Conservation (phyloP, 768 basidiomycete species). For the Arthromyces matolae region DNA sequence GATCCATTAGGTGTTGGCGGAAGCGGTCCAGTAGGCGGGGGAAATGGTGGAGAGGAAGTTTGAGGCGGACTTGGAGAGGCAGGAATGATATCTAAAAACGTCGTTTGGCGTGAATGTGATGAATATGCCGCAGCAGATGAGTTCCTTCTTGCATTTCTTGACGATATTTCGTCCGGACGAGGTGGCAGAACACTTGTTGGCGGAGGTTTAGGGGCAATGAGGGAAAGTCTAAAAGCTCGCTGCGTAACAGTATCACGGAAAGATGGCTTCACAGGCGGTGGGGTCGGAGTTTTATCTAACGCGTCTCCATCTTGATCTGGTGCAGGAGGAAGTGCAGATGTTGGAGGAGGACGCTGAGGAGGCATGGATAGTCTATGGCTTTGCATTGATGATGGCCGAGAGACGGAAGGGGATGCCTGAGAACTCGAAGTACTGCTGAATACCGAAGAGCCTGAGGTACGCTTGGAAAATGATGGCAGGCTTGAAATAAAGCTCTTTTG, state of each 20-base stretch:
- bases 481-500: slow-evolving; percentile 42
- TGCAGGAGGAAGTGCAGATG: slow-evolving; percentile 65
- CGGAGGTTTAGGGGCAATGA: slow-evolving; percentile 61
- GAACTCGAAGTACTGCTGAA: slow-evolving; percentile 45
- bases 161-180: slow-evolving; percentile 56
- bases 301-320: slow-evolving; percentile 36
- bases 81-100: slow-evolving; percentile 39
- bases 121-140: slow-evolving; percentile 36
- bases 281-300: slow-evolving; percentile 16
- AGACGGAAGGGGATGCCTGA: slow-evolving; percentile 32
- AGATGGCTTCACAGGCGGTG: slow-evolving; percentile 30
- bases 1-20: slow-evolving; percentile 18
- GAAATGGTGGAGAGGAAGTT: slow-evolving; percentile 11
- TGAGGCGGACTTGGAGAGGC: slow-evolving; percentile 39
- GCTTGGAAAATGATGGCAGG: slow-evolving; percentile 51
- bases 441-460: slow-evolving; percentile 48
- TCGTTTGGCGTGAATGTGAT: slow-evolving; percentile 11
- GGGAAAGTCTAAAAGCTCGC: slow-evolving; percentile 55
- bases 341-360: slow-evolving; percentile 71
- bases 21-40: slow-evolving; percentile 17
- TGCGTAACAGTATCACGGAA: slow-evolving; percentile 58
- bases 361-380: slow-evolving; percentile 63
- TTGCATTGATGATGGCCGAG: slow-evolving; percentile 33
- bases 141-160: slow-evolving; percentile 28
- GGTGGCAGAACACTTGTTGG: slow-evolving; percentile 60